Evolutionary conservation across 208 protist genomes (phyloP).

Genomic region (Wallacemonas sp.): DNA sequence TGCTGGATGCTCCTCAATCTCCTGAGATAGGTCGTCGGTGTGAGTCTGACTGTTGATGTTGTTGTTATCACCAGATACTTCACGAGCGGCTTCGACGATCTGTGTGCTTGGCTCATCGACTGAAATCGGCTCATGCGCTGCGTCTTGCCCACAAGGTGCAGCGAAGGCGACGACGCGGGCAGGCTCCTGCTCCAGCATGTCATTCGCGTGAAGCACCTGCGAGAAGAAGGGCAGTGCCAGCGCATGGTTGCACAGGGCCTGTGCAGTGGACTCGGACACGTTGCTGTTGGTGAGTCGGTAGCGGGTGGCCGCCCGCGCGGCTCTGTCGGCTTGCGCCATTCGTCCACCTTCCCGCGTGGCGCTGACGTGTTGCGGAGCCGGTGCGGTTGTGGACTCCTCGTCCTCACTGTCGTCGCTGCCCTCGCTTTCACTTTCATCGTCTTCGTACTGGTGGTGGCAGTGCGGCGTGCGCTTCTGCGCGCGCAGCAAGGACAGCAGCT

Average conservation of each 20-base stretch:
- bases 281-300: conserved; percentile 34
- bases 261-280: conserved; percentile 49
- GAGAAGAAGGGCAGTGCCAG: conserved; percentile 56
- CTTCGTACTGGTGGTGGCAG: background rate
- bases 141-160: no score
- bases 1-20: no score
- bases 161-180: background rate
- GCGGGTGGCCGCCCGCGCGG: conserved; percentile 1
- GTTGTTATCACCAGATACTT: background rate
- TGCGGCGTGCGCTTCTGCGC: conserved; percentile 28
- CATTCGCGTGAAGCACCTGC: conserved; percentile 22
- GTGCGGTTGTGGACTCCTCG: no score
- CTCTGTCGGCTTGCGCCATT: background rate
- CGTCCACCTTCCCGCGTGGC: no score
- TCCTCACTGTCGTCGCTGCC: background rate
- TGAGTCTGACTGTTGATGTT: no score
- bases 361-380: no score
- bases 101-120: background rate
- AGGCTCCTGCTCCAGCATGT: background rate
- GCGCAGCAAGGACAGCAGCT: conserved; percentile 69
- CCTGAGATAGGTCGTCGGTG: no score
- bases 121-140: background rate
- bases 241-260: conserved; percentile 62
- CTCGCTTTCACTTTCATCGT: conserved; percentile 3
- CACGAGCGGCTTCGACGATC: background rate